A percentile compares a stretch with the other conserved stretches of the same genome.
These are phyloP conservation scores for Juglanconis juglandina DNA, from an alignment of 2,329 filamentous ascomycete genomes.

Conservation along the genomic window DNA sequence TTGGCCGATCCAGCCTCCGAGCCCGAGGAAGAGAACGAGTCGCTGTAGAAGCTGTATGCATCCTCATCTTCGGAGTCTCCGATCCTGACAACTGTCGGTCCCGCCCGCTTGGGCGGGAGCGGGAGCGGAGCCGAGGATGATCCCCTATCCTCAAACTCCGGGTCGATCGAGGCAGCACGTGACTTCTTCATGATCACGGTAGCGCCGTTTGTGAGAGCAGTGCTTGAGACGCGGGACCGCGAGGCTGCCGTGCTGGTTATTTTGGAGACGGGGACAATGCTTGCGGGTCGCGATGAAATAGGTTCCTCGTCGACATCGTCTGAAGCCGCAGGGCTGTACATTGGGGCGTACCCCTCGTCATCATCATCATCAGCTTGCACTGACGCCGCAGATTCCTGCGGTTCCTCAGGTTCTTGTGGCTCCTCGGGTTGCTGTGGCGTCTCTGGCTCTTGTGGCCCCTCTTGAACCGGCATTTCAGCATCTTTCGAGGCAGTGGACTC, in stretches of 20 bases:
- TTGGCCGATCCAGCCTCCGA: constrained; percentile 16
- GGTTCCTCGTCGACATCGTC: constrained; percentile 21
- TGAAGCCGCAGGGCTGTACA: constrained; percentile 18
- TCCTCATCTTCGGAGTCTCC: constrained; percentile 25
- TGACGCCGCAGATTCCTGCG: background rate
- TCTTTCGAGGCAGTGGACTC: background rate
- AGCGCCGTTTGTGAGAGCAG: background rate
- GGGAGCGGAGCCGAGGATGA: constrained; percentile 13
- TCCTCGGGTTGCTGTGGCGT: background rate
- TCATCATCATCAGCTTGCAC: background rate
- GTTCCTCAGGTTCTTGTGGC: background rate
- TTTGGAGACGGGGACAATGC: constrained; percentile 7
- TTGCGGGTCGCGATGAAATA: constrained; percentile 19
- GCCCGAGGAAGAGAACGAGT: constrained; percentile 12
- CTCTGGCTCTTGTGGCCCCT: background rate
- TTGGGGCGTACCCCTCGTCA: constrained; percentile 1
- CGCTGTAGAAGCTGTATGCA: constrained; percentile 15
- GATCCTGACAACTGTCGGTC: constrained; percentile 33
- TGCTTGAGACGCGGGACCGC: constrained; percentile 4
- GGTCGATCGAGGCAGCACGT: background rate
- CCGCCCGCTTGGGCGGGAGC: constrained; percentile 17
- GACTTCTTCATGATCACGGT: constrained; percentile 1
- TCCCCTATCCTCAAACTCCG: background rate
- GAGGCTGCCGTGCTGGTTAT: constrained; percentile 5
- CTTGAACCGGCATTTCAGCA: background rate